These are phyloP conservation scores for Kodamaea derodonti DNA, from an alignment of 1,139 yeast species.

Conservation along the genomic window DNA sequence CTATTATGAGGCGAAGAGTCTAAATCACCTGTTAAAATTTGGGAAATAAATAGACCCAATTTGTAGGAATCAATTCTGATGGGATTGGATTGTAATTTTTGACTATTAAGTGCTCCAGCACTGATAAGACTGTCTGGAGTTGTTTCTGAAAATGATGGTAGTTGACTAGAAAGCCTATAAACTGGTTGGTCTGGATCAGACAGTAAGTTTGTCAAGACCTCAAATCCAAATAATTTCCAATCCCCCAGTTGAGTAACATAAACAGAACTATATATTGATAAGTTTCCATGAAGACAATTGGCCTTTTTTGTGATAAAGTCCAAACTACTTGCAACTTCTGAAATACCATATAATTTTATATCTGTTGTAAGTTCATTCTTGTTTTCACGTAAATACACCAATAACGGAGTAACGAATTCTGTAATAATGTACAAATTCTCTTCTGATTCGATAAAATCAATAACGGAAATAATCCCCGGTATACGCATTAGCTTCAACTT, in stretches of 20 bases:
- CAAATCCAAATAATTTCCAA: conserved; percentile 86
- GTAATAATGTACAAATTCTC: conserved; percentile 65
- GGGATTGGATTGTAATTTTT: conserved; percentile 33
- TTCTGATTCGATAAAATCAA: conserved; percentile 71
- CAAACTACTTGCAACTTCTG: conserved; percentile 52
- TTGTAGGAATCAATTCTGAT: conserved; percentile 61
- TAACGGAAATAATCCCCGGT: conserved; percentile 70
- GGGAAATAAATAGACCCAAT: conserved; percentile 54
- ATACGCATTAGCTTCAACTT: conserved; percentile 66
- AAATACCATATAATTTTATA: conserved; percentile 56
- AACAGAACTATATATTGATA: conserved; percentile 50
- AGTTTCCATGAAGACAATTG: conserved; percentile 60
- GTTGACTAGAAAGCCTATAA: conserved; percentile 25
- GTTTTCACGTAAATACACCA: conserved; percentile 24
- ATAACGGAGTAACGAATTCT: conserved; percentile 69
- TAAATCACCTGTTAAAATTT: conserved; percentile 29
- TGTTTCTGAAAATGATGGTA: conserved; percentile 23
- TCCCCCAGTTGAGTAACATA: conserved; percentile 67
- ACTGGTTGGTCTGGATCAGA: conserved; percentile 51
- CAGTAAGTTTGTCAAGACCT: conserved; percentile 52
- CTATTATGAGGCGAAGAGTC: conserved; percentile 5
- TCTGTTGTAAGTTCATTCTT: conserved; percentile 22
- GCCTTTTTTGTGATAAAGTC: conserved; percentile 63
- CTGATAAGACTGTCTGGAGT: conserved; percentile 39
- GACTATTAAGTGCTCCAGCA: conserved; percentile 11